Evolutionary conservation across 208 protist genomes (phyloP).

Genomic region (Strigomonas culicis): DNA sequence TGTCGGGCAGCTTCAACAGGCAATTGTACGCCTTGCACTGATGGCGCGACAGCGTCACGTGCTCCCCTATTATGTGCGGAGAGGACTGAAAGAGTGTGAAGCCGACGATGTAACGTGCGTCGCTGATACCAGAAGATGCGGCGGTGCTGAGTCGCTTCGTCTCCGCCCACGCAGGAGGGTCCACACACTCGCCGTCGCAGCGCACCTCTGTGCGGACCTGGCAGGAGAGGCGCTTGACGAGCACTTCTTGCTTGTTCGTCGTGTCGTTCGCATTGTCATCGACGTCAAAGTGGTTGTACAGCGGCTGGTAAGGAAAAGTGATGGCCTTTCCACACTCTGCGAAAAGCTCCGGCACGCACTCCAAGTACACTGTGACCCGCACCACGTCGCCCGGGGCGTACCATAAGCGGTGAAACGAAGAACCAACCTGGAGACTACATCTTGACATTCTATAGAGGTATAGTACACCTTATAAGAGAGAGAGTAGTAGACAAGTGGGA

Average conservation of each 20-base stretch:
- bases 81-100: not conserved
- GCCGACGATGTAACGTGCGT: not conserved
- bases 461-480: slow-evolving; percentile 12
- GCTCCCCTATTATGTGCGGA: not conserved
- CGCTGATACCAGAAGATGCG: no score
- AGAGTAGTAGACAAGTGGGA: not conserved
- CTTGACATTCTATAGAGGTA: not conserved
- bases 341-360: slow-evolving; percentile 25
- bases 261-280: slow-evolving; percentile 17
- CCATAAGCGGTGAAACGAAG: slow-evolving; percentile 45
- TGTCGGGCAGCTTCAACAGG: not conserved
- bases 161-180: not conserved
- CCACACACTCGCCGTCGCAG: not conserved
- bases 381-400: slow-evolving; percentile 65
- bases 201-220: slow-evolving; percentile 5
- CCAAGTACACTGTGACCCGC: slow-evolving; percentile 27
- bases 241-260: slow-evolving; percentile 22
- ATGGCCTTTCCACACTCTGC: slow-evolving; percentile 11
- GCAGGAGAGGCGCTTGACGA: slow-evolving; percentile 24
- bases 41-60: not conserved
- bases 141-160: not conserved
- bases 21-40: not conserved
- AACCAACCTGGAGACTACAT: slow-evolving; percentile 9
- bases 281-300: slow-evolving; percentile 37
- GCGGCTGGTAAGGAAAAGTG: slow-evolving; percentile 9